Conservation (phyloP, 2,329 filamentous ascomycete species). For the Tolypocladium cylindrosporum region DNA sequence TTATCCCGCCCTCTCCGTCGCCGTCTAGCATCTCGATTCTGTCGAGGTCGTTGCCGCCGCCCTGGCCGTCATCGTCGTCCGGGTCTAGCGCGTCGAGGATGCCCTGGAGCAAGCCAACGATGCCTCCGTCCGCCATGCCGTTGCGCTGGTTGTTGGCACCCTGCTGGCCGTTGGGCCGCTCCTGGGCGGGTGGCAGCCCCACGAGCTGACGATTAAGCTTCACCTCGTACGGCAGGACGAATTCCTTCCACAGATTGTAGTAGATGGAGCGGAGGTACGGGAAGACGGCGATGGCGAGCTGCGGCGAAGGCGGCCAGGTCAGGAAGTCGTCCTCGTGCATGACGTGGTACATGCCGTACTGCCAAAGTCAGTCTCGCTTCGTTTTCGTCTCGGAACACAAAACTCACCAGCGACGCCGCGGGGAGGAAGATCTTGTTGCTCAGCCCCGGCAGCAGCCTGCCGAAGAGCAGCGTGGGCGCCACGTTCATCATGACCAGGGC, state of each 20-base stretch:
- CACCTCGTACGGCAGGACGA: slow-evolving; percentile 36
- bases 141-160: slow-evolving; percentile 10
- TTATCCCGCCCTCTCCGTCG: slow-evolving; percentile 10
- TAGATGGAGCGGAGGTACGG: slow-evolving; percentile 37
- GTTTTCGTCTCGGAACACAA: background rate
- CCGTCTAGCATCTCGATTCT: slow-evolving; percentile 1
- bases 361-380: slow-evolving; percentile 2
- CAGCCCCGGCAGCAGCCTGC: slow-evolving; percentile 32
- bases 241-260: slow-evolving; percentile 32
- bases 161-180: slow-evolving; percentile 10
- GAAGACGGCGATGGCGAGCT: slow-evolving; percentile 38
- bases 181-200: slow-evolving; percentile 24
- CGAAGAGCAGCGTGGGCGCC: slow-evolving; percentile 34
- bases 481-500: slow-evolving; percentile 31
- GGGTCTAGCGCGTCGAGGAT: slow-evolving; percentile 25
- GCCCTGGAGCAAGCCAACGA: slow-evolving; percentile 25
- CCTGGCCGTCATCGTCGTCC: slow-evolving; percentile 18
- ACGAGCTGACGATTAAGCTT: slow-evolving; percentile 36
- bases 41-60: slow-evolving; percentile 9
- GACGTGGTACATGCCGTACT: slow-evolving; percentile 39
- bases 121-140: slow-evolving; percentile 17
- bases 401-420: slow-evolving; percentile 29
- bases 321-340: slow-evolving; percentile 34
- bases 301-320: slow-evolving; percentile 43
- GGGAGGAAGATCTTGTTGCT: slow-evolving; percentile 32